Evolutionary conservation across 441 rosid species (phyloP), one percentile per base, ranked within the genome.

Genomic region (Metrosideros polymorpha): DNA sequence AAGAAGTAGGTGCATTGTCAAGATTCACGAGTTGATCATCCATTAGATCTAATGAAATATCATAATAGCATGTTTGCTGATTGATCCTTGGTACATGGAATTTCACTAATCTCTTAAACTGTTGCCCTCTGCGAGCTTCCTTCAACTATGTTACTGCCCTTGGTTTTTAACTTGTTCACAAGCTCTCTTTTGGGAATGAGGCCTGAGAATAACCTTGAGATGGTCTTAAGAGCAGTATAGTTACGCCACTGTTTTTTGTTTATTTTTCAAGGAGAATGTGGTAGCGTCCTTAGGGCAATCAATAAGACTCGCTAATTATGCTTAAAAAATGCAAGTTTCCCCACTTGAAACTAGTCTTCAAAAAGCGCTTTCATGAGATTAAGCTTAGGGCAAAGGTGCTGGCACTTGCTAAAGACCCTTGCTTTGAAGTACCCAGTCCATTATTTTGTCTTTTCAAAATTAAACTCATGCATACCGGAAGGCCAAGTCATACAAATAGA

Each of bases 61-160:
- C 24, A 29, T 0, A 29, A 30, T 15, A 61, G 30, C 71, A 0
- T 61, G 71, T 15, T 7, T 29, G 1, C 12, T 30, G 12, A 29
- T 61, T 61, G 6, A 1, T 61, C 39, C 32, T 61, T 15, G 24
- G 0, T 29, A 30, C 14, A 22, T n/a, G 30, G 17, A 59, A 7
- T 59, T 29, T 29, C 9, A 13, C 15, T 15, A 61, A 57, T 57
- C 13, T 59, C 35, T 29, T 59, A n/a, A 59, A 14, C 7, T 29
- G 35, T 13, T 59, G 19, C 66, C n/a, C 66, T 59, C 19, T 59
- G 10, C 9, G 6, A 19, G 39, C 39, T 59, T n/a, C 2, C 9
- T n/a, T 59, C 3, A 7, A 0, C 9, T 0, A n/a, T 29, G 61
- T 25, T 24, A 56, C 17, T 12, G 30, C 30, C 0, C 17, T 12